phyloP scores from a whole-genome alignment of 2,329 filamentous ascomycete species.

The Ophiostoma fasciatum region DNA sequence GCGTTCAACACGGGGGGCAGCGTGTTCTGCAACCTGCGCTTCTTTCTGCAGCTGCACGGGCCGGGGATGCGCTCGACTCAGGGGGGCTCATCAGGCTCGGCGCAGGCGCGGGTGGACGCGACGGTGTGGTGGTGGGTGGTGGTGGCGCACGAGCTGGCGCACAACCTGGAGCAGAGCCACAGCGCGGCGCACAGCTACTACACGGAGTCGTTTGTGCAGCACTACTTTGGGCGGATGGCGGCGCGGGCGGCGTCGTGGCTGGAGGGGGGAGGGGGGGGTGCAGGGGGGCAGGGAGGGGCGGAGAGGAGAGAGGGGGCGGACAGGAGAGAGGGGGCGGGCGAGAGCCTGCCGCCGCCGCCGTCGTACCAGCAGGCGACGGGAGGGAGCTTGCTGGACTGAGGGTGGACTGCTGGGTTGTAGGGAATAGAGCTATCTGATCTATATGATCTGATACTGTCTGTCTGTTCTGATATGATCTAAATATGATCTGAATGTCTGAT shows the following conservation, averaged over 20 bases:
- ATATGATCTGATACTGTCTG: too few relatives aligned
- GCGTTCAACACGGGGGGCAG: slow-evolving; percentile 82
- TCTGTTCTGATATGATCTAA: too few relatives aligned
- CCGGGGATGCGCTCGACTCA: slow-evolving; percentile 21
- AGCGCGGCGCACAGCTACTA: slow-evolving; percentile 71
- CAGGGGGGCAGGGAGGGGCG: not conserved
- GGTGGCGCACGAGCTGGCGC: slow-evolving; percentile 88
- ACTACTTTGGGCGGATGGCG: slow-evolving; percentile 62
- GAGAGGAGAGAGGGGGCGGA: too few relatives aligned
- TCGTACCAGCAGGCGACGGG: slow-evolving; percentile 8
- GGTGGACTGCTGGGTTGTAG: too few relatives aligned
- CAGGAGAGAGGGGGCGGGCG: not conserved
- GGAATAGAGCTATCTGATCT: too few relatives aligned
- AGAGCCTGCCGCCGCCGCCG: not conserved
- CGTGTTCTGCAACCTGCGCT: slow-evolving; percentile 87
- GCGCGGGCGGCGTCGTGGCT: slow-evolving; percentile 28
- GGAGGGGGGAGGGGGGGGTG: not conserved
- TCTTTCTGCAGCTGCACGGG: slow-evolving; percentile 68
- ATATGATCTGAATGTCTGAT: too few relatives aligned
- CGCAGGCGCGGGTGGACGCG: slow-evolving; percentile 22
- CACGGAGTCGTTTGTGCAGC: slow-evolving; percentile 65
- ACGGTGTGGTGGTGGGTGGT: slow-evolving; percentile 30
- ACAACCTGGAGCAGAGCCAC: slow-evolving; percentile 74
- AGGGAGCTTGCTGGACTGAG: too few relatives aligned
- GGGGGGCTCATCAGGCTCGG: slow-evolving; percentile 11